A percentile compares a stretch with the other conserved stretches of the same genome.
Evolutionary conservation across 2,329 filamentous ascomycete species (phyloP).

Genomic region (Emmonsiellopsis sp.): DNA sequence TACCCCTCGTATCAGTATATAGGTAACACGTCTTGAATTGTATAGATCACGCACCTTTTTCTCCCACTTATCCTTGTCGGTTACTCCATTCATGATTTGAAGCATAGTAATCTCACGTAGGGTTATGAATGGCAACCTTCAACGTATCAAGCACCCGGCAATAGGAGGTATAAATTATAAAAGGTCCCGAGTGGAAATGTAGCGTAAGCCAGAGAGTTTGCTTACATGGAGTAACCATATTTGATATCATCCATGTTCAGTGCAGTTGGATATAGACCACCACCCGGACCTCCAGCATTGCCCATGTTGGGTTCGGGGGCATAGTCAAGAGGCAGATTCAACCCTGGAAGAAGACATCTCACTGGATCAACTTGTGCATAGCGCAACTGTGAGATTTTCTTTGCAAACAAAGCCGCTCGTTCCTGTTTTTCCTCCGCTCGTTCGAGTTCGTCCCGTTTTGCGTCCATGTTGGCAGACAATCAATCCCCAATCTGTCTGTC

Average conservation of each 20-base stretch:
- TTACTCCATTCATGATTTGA: constrained; percentile 32
- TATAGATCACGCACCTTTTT: not conserved
- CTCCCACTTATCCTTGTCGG: constrained; percentile 36
- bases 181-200: too few relatives aligned
- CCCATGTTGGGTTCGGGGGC: not conserved
- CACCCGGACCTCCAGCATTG: not conserved
- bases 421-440: too few relatives aligned
- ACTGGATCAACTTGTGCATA: not conserved
- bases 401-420: too few relatives aligned
- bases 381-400: too few relatives aligned
- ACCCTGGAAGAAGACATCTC: not conserved
- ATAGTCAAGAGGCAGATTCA: not conserved
- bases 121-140: constrained; percentile 2
- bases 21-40: too few relatives aligned
- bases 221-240: not conserved
- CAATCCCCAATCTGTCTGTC: too few relatives aligned
- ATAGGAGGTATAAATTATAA: too few relatives aligned
- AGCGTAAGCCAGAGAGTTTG: not conserved
- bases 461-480: too few relatives aligned
- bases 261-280: not conserved
- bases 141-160: constrained; percentile 1
- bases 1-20: not conserved
- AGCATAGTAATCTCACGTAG: constrained; percentile 34
- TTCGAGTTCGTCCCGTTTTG: too few relatives aligned
- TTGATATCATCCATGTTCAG: not conserved